Conservation (phyloP, 2,329 filamentous ascomycete species). For the Paecilomyces niveus region DNA sequence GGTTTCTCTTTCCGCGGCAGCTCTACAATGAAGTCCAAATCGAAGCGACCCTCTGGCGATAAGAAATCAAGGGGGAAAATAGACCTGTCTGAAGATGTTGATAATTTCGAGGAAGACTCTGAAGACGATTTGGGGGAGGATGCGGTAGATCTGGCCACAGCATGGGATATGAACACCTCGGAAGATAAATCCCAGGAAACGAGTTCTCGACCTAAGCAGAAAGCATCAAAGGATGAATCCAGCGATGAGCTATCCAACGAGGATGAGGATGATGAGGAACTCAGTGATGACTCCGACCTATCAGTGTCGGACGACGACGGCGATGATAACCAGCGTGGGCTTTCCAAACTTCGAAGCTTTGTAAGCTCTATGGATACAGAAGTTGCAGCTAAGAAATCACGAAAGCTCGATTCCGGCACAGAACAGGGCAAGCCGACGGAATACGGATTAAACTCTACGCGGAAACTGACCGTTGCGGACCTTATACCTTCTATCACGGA, state of each 20-base stretch:
- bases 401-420: constrained; percentile 43
- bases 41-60: constrained; percentile 20
- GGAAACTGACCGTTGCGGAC: constrained; percentile 69
- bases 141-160: constrained; percentile 56
- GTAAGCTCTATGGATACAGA: constrained; percentile 57
- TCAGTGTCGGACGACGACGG: constrained; percentile 44
- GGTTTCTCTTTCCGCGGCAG: constrained; percentile 64
- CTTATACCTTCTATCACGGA: constrained; percentile 67
- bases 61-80: constrained; percentile 30
- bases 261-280: constrained; percentile 32
- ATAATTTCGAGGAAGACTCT: constrained; percentile 36
- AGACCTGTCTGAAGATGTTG: constrained; percentile 45
- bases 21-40: constrained; percentile 34
- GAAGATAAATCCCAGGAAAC: constrained; percentile 25
- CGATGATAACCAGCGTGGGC: constrained; percentile 41
- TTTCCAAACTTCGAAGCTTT: constrained; percentile 60
- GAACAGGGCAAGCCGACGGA: constrained; percentile 58
- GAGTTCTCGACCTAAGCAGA: not conserved
- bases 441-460: constrained; percentile 49
- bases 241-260: constrained; percentile 21
- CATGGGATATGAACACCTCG: constrained; percentile 50
- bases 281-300: constrained; percentile 45
- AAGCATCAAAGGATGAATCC: constrained; percentile 26
- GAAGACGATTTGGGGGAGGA: constrained; percentile 56
- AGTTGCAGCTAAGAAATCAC: constrained; percentile 22